Conservation (phyloP, 495 filamentous ascomycete species). For the Bombardia bombarda region DNA sequence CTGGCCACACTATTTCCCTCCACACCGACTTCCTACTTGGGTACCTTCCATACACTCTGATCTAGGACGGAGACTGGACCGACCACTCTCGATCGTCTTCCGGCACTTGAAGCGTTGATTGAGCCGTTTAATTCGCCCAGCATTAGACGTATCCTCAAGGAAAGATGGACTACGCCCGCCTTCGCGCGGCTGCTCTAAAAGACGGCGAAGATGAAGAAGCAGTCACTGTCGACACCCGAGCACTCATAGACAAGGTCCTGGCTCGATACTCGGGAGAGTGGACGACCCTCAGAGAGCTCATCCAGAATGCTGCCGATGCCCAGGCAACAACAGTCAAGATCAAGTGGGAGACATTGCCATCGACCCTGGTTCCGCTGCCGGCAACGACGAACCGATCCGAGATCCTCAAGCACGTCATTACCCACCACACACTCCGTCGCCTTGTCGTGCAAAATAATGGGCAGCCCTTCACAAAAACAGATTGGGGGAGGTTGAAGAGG, state of each 20-base stretch:
- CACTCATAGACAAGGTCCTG: constrained; percentile 94
- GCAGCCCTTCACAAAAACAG: constrained; percentile 70
- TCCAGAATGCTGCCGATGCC: constrained; percentile 97
- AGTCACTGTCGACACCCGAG: constrained; percentile 96
- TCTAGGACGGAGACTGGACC: too few relatives aligned
- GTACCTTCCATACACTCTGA: too few relatives aligned
- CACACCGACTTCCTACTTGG: too few relatives aligned
- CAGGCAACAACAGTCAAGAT: constrained; percentile 83
- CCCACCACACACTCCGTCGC: constrained; percentile 74
- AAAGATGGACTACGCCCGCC: constrained; percentile 68
- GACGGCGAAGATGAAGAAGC: constrained; percentile 87
- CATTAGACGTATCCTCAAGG: too few relatives aligned
- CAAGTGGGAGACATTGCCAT: constrained; percentile 82
- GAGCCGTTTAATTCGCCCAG: too few relatives aligned
- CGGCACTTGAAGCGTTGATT: too few relatives aligned
- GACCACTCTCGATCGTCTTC: too few relatives aligned
- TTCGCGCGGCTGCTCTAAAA: constrained; percentile 78
- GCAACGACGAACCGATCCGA: constrained; percentile 55
- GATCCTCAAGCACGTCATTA: constrained; percentile 71
- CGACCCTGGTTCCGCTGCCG: constrained; percentile 65
- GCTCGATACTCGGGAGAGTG: constrained; percentile 94
- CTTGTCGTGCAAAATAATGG: constrained; percentile 89
- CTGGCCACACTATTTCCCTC: too few relatives aligned
- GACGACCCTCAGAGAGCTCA: constrained; percentile 78
- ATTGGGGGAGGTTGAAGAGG: constrained; percentile 89